Percentiles rank a stretch among this genome's conserved stretches.
phyloP scores from a whole-genome alignment of 164 flowering plant genomes.

The Sedum album region DNA sequence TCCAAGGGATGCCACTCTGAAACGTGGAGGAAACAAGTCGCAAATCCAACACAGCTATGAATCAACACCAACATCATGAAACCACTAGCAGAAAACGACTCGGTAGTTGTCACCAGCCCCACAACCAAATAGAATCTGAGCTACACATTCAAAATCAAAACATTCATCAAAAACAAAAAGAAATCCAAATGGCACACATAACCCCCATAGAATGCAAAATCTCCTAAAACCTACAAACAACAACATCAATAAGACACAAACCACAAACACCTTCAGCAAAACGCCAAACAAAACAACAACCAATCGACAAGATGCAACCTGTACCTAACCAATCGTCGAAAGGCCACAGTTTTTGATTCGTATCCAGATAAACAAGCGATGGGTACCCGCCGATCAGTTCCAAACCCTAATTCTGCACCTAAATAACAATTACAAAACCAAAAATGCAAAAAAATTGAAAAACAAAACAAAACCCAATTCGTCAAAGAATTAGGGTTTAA shows the following conservation, averaged over 20 bases:
- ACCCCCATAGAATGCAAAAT: background rate
- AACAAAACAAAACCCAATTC: background rate
- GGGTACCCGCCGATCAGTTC: no score
- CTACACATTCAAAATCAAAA: conserved; percentile 18
- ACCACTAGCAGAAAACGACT: conserved; percentile 7
- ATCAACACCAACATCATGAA: no score
- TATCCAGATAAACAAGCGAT: background rate
- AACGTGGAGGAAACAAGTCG: conserved; percentile 23
- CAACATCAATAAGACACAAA: background rate
- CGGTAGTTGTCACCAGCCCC: conserved; percentile 9
- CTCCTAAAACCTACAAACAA: background rate
- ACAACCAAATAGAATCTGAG: conserved; percentile 3
- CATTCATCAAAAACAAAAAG: background rate
- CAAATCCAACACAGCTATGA: background rate
- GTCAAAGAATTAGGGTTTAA: background rate
- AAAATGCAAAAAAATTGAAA: background rate
- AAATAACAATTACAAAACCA: no score
- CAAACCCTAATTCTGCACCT: no score
- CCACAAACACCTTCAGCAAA: background rate
- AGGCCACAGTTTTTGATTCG: background rate
- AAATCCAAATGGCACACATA: background rate
- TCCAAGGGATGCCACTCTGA: conserved; percentile 16
- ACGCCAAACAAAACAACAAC: conserved; percentile 1
- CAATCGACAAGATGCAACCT: background rate
- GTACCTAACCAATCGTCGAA: background rate